Base-by-base conservation (phyloP, 805 yeast genomes). In the Zygoascus ofunaensis region DNA sequence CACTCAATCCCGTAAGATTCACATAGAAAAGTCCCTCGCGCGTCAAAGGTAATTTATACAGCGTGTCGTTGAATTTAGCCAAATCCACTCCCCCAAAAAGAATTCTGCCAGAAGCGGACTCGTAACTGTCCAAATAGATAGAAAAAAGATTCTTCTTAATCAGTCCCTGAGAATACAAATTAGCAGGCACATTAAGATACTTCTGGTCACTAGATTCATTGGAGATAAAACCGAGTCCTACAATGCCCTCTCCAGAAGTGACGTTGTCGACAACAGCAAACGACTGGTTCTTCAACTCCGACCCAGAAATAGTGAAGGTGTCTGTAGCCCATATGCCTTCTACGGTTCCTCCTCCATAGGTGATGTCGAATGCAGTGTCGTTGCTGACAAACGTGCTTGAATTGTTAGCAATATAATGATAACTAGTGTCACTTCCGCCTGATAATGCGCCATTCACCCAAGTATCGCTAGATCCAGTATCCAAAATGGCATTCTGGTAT, bases 381-480 rank as follows among this genome's bases (percentile, higher is more conserved):
- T 42, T 42, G 17, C n/a, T 18, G 21, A 24, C 24, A 26, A 26
- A 43, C 4, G 39, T 43, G 21, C 45, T 32, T 22, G 52, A 52
- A 17, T 49, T 26, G n/a, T 41, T 33, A 7, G 50, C 46, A 36
- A 44, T 38, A 37, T 21, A 52, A 22, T 34, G 20, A 8, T 36
- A 38, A 7, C 36, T 39, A 17, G 15, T 15, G 15, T 15, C 21
- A 8, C 26, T 19, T 36, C 30, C 34, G 12, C 43, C 44, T 3
- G 46, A 26, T 20, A 23, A 26, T 4, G 51, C 50, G 10, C 52
- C 48, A 28, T 46, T 48, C 24, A 52, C 39, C 85, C 85, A 80
- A 34, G 81, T 57, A 57, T 82, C 89, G 1, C 75, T 70, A 0
- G 87, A 79, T 1, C 89, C 89, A 1, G 89, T 82, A 54, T 82